Evolutionary conservation across 106 monocot genomes (phyloP), one percentile per base, ranked within the genome.

Genomic region (Dendrobium officinale): DNA sequence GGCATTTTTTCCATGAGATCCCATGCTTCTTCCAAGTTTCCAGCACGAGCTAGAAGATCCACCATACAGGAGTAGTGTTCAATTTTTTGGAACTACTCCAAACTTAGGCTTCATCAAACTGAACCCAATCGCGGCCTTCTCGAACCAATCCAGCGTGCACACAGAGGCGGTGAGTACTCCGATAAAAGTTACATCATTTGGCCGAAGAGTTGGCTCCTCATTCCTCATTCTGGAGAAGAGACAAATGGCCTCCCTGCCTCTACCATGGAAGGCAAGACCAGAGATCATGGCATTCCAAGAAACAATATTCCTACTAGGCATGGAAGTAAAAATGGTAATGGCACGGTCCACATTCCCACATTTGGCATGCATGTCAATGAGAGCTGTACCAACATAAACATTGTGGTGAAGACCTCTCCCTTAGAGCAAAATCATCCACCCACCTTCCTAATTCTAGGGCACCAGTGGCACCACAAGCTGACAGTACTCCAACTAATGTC

Each of bases 11-110:
- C 80, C 9, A 92, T 70, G 78, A 96, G 87, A 51, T 84, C 44
- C 92, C 92, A 96, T 10, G 90, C 96, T 73, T 93, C 92, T 67
- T 94, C 87, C 64, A 96, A 76, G 24, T 77, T 67, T 9, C 92
- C 94, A 26, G 92, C 84, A 3, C 97, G 92, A 8, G 94, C 97
- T 42, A 98, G 76, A 26, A 94, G 89, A 67, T 98, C 97, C 19
- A 92, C 94, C 90, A 97, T 94, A 80, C 94, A 94, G 22, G 94
- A 90, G 55, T 87, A 86, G 80, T 98, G 97, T 84, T 98, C 94
- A 45, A 92, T 91, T 80, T 91, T n/a, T 86, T 6, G 97, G 97
- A 73, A 70, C 55, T 54, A 94, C 73, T 68, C 86, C 83, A 59
- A 86, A 92, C 51, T 51, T 78, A 0, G 78, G 4, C 64, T 79